Base-by-base conservation (phyloP, 495 filamentous ascomycete genomes). In the Diplogelasinospora grovesii region DNA sequence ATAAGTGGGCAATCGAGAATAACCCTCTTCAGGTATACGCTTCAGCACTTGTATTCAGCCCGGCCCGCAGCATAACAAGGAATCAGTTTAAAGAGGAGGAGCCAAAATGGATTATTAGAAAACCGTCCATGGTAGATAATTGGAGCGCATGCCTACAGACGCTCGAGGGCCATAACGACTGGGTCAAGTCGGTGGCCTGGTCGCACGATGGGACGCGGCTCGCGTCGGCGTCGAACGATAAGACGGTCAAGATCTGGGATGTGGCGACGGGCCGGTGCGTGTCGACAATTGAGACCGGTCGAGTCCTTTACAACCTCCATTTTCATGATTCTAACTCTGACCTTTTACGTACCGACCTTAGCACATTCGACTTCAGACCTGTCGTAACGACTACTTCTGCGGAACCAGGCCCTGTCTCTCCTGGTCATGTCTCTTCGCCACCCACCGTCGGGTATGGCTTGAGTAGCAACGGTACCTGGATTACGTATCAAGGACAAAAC, bases 1-100 rank as follows among this genome's bases (percentile, higher is more conserved):
- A 47, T 16, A 47, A 40, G 14, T 21, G 2, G 24, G 15, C 42
- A 9, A 60, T 67, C 29, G 47, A 67, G 35, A 18, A 20, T 24
- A 8, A 23, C 39, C 37, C 57, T 31, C 41, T 49, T 31, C 39
- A 48, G 15, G 34, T 29, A 6, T 48, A 48, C 36, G 34, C 45
- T 21, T 26, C 45, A 34, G 45, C 39, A 16, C 45, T 48, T 13
- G 31, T 48, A 22, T 48, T 48, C 28, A 23, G 15, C 13, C 40
- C 40, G 15, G 40, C 56, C 4, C 26, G 36, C 20, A 45, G 34
- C 24, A 9, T 45, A 30, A 22, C 16, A 57, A 55, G 5, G 57
- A 38, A 19, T 34, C 29, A 25, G 9, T 49, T 44, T 16, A 8
- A 26, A 13, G 8, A 30, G n/a, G 38, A 46, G 24, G 38, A 39